A percentile compares a stretch with the other conserved stretches of the same genome.
Evolutionary conservation across 495 filamentous ascomycete species (phyloP).

Genomic region (Aspergillus conjunctus): DNA sequence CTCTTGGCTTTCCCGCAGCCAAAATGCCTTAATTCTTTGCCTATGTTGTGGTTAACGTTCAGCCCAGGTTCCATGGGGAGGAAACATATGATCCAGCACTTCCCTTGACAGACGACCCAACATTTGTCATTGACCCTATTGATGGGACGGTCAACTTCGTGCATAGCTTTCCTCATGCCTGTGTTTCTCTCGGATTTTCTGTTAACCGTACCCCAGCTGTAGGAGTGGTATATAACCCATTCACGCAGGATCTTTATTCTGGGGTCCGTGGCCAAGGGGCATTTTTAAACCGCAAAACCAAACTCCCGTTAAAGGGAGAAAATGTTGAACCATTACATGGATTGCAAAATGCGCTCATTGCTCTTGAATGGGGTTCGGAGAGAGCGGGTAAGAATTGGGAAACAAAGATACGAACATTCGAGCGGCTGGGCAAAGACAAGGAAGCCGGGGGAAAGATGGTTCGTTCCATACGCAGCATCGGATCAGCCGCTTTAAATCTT

Average conservation of each 20-base stretch:
- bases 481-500: constrained; percentile 81
- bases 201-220: constrained; percentile 64
- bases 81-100: constrained; percentile 77
- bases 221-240: constrained; percentile 86
- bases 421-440: constrained; percentile 60
- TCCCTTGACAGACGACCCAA: constrained; percentile 67
- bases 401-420: constrained; percentile 70
- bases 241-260: constrained; percentile 65
- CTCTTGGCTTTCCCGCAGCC: not conserved
- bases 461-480: constrained; percentile 72
- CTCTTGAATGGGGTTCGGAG: constrained; percentile 78
- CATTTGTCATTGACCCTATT: constrained; percentile 88
- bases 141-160: constrained; percentile 92
- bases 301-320: constrained; percentile 56
- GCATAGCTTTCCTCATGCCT: constrained; percentile 76
- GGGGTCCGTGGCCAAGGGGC: constrained; percentile 71
- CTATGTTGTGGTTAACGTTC: not conserved
- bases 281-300: constrained; percentile 55
- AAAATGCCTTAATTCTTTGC: not conserved
- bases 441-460: constrained; percentile 82
- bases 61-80: constrained; percentile 69
- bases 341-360: constrained; percentile 64
- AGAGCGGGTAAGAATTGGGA: constrained; percentile 74
- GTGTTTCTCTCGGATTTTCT: constrained; percentile 79
- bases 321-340: constrained; percentile 56